Conservation (phyloP, 2,329 filamentous ascomycete genomes). For the Calonectria pseudoreteaudii region DNA sequence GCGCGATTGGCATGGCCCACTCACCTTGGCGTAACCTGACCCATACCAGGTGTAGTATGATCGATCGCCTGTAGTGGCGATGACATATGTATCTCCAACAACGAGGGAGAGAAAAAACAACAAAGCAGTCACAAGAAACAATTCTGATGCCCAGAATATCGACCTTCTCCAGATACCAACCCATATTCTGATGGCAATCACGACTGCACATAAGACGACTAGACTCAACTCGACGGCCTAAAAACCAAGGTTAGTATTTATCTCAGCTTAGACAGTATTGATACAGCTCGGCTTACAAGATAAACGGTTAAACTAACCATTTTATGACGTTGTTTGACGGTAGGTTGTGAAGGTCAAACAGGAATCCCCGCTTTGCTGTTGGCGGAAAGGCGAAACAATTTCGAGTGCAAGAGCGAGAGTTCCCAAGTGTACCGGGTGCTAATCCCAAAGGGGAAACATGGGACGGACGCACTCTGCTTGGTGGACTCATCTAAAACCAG, state of each 20-base stretch:
- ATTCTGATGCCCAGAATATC: background rate
- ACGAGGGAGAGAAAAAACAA: background rate
- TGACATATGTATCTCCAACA: background rate
- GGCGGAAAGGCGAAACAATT: background rate
- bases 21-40: background rate
- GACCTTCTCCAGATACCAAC: background rate
- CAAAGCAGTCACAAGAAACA: background rate
- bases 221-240: background rate
- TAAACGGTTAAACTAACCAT: background rate
- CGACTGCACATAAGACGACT: background rate
- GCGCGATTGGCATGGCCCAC: background rate
- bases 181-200: background rate
- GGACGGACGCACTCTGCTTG: background rate
- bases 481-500: background rate
- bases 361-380: background rate
- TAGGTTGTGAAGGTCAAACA: background rate
- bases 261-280: too few species aligned
- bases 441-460: background rate
- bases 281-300: background rate
- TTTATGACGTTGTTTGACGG: background rate
- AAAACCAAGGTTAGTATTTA: background rate
- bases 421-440: background rate
- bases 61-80: background rate
- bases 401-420: background rate
- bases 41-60: background rate